Evolutionary conservation across 495 filamentous ascomycete species (phyloP).

Genomic region (Bacidia gigantensis): DNA sequence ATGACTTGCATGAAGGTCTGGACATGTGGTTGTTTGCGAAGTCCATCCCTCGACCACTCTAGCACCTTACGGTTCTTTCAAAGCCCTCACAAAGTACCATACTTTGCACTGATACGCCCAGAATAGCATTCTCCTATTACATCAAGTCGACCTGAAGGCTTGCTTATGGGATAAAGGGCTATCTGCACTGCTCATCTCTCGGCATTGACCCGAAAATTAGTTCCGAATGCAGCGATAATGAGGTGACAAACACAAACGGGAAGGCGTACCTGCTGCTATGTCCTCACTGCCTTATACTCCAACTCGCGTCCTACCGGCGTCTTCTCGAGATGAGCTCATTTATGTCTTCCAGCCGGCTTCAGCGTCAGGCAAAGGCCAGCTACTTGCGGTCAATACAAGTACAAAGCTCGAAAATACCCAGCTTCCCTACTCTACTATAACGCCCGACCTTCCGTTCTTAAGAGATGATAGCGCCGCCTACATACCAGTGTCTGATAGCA

Average conservation of each 20-base stretch:
- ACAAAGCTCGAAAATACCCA: slow-evolving; percentile 36
- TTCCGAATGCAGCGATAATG: neutral
- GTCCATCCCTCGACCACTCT: neutral
- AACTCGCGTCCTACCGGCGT: slow-evolving; percentile 47
- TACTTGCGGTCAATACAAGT: slow-evolving; percentile 54
- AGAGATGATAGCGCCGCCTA: slow-evolving; percentile 34
- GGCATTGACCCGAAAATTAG: neutral
- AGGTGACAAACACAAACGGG: neutral
- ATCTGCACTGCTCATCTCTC: neutral
- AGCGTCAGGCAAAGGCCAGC: slow-evolving; percentile 27
- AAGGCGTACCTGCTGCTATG: slow-evolving; percentile 9
- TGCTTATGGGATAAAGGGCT: no score
- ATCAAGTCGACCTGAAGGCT: no score
- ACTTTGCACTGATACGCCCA: no score
- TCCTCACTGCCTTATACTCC: slow-evolving; percentile 59
- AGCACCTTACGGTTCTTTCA: neutral
- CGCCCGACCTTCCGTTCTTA: slow-evolving; percentile 53
- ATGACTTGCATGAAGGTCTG: neutral
- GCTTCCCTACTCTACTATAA: slow-evolving; percentile 41
- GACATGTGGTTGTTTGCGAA: neutral
- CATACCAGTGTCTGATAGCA: slow-evolving; percentile 46
- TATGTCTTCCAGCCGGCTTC: slow-evolving; percentile 49
- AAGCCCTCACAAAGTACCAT: no score
- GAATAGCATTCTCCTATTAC: no score
- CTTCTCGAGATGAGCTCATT: slow-evolving; percentile 31